These are phyloP conservation scores for Flaveria robusta DNA, from an alignment of 129 eudicot genomes.

Conservation along the genomic window DNA sequence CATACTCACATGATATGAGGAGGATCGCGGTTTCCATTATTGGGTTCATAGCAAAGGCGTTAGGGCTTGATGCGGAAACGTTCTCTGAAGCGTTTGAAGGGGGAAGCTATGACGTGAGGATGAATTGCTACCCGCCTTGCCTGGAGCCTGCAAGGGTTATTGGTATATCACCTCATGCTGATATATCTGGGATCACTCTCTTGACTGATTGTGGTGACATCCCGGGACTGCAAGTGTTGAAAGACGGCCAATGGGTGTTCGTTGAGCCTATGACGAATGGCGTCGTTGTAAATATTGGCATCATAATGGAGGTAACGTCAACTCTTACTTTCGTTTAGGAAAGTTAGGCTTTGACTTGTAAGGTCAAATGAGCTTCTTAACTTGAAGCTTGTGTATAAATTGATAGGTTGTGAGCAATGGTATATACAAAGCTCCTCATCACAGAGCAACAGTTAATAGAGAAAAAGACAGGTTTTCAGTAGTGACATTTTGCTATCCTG, in stretches of 20 bases:
- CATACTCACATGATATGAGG: slow-evolving; percentile 30
- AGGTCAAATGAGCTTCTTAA: neutral
- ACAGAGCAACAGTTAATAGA: slow-evolving; percentile 36
- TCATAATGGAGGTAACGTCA: slow-evolving; percentile 45
- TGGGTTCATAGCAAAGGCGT: slow-evolving; percentile 42
- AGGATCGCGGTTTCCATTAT: slow-evolving; percentile 34
- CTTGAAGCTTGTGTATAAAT: neutral
- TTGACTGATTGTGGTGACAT: slow-evolving; percentile 45
- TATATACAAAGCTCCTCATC: slow-evolving; percentile 43
- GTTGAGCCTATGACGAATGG: slow-evolving; percentile 36
- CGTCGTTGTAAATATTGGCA: slow-evolving; percentile 39
- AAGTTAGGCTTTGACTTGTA: slow-evolving; percentile 10
- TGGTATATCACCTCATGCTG: slow-evolving; percentile 48
- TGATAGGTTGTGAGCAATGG: slow-evolving; percentile 43
- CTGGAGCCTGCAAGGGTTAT: slow-evolving; percentile 45
- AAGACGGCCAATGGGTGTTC: slow-evolving; percentile 43
- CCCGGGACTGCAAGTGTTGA: slow-evolving; percentile 44
- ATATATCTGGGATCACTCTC: slow-evolving; percentile 38
- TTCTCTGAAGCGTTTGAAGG: slow-evolving; percentile 37
- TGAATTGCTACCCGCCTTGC: slow-evolving; percentile 48
- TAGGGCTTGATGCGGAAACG: slow-evolving; percentile 31
- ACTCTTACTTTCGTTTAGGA: slow-evolving; percentile 13
- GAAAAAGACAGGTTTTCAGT: slow-evolving; percentile 40
- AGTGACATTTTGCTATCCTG: slow-evolving; percentile 41
- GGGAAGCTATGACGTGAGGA: slow-evolving; percentile 44